These are phyloP conservation scores for Lactarius deliciosus DNA, from an alignment of 768 basidiomycete genomes.

Conservation along the genomic window DNA sequence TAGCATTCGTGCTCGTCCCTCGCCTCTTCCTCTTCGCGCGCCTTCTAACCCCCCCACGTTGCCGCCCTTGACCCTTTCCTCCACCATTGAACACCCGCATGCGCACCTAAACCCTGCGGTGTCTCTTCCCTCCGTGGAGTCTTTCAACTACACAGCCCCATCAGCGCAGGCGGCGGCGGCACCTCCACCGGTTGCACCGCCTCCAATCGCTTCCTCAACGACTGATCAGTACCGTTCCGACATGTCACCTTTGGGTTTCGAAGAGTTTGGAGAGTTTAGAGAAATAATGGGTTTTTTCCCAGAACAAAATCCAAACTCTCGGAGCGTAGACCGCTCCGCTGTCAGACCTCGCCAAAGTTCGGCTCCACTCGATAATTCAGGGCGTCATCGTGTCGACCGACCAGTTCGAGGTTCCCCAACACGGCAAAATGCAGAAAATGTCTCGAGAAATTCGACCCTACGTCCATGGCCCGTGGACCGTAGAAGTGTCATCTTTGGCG, in stretches of 20 bases:
- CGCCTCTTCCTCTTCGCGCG: slow-evolving; percentile 20
- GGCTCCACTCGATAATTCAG: slow-evolving; percentile 12
- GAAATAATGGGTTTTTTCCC: slow-evolving; percentile 23
- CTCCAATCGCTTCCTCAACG: slow-evolving; percentile 9
- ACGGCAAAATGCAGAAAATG: slow-evolving; percentile 8
- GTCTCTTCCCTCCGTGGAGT: slow-evolving; percentile 22
- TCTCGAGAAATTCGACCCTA: slow-evolving; percentile 11
- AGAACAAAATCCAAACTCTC: slow-evolving; percentile 12
- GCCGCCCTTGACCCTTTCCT: slow-evolving; percentile 28
- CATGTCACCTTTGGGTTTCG: slow-evolving; percentile 15
- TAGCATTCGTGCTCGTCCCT: slow-evolving; percentile 24
- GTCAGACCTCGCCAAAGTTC: slow-evolving; percentile 20
- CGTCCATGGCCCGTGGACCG: slow-evolving; percentile 12
- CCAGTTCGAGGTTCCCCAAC: slow-evolving; percentile 16
- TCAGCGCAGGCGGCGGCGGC: slow-evolving; percentile 4
- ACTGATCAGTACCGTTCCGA: slow-evolving; percentile 16
- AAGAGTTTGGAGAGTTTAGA: slow-evolving; percentile 22
- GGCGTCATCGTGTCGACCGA: slow-evolving; percentile 4
- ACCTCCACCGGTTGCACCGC: slow-evolving; percentile 1
- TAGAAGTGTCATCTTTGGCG: slow-evolving; percentile 6
- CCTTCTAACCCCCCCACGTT: slow-evolving; percentile 21
- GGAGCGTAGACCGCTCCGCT: slow-evolving; percentile 8
- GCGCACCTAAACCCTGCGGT: slow-evolving; percentile 9
- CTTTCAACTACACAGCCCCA: slow-evolving; percentile 8
- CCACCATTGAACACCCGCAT: slow-evolving; percentile 18